Percentiles rank a stretch among this genome's conserved stretches.
Evolutionary conservation across 2,329 filamentous ascomycete genomes (phyloP).

Genomic region (Diaporthe citriasiana): DNA sequence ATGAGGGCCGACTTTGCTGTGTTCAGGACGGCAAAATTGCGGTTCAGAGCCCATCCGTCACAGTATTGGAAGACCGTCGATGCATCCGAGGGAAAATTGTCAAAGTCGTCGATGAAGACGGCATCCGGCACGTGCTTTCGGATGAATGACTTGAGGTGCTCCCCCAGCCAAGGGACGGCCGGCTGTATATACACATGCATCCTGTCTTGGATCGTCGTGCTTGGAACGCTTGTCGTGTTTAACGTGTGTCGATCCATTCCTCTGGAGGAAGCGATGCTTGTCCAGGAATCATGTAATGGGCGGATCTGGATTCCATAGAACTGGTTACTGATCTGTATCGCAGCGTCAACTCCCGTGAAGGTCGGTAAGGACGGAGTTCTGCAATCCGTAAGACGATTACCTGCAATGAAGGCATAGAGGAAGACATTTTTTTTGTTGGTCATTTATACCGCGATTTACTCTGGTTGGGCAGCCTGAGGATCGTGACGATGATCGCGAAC

Average conservation of each 20-base stretch:
- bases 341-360: not conserved
- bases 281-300: constrained; percentile 20
- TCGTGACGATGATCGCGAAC: not conserved
- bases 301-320: constrained; percentile 17
- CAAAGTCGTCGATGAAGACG: constrained; percentile 49
- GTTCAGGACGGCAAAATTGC: constrained; percentile 53
- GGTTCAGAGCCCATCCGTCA: constrained; percentile 53
- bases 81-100: constrained; percentile 47
- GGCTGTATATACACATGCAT: constrained; percentile 49
- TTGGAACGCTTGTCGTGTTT: not conserved
- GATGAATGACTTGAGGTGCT: constrained; percentile 51
- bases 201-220: constrained; percentile 22
- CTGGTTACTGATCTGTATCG: not conserved
- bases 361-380: not conserved
- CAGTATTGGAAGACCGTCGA: constrained; percentile 51
- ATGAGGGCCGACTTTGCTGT: constrained; percentile 49
- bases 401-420: not conserved
- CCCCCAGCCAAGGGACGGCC: constrained; percentile 51
- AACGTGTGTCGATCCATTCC: constrained; percentile 27
- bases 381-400: not conserved
- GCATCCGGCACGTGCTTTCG: constrained; percentile 48
- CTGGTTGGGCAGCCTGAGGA: not conserved
- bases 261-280: constrained; percentile 30
- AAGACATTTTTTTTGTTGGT: not conserved
- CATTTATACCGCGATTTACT: constrained; percentile 3